Evolutionary conservation across 169 alveolate genomes (phyloP), one percentile per base, ranked within the genome.

Genomic region (Perkinsus marinus): DNA sequence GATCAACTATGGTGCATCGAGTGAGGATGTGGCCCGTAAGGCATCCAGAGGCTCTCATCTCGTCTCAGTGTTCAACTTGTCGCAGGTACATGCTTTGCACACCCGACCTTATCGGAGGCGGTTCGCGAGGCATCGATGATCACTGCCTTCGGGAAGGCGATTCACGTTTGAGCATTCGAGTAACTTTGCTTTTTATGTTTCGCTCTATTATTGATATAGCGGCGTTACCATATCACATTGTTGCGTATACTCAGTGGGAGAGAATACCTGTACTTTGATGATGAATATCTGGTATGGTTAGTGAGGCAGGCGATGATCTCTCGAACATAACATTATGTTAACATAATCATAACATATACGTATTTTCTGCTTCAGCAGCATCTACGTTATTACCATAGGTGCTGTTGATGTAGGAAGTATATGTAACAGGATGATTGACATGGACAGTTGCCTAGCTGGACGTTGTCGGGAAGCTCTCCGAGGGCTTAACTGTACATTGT

Each of bases 61-160:
- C 37, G 79, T 19, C 9, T 26, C 26, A 30, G 37, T 5, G 79
- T 30, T 6, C 22, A 6, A 30, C 79, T 57, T 30, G 7, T 16
- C 79, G 34, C 79, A 57, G 96, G 98, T 92, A 97, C 99, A 92
- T 97, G 99, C 94, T 98, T 97, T 94, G 99, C 99, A 39, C 99
- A 99, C 93, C 99, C 99, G 43, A 98, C 99, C 57, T 96, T 98
- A 43, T 97, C 99, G 6, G 99, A 99, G 95, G 99, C 99, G 26
- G 94, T 97, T 57, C 97, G 97, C 93, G 99, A 97, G 93, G 99
- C 99, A 0, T 97, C 98, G 91, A 94, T 98, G 98, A 57, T 57
- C 34, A 98, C 98, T 22, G 97, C 99, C 43, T 97, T 96, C 93
- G 97, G 93, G 93, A 98, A 97, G 94, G 97, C 99, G 46, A 98